Conservation (phyloP, 2,329 filamentous ascomycete genomes). For the Fusarium sp. region DNA sequence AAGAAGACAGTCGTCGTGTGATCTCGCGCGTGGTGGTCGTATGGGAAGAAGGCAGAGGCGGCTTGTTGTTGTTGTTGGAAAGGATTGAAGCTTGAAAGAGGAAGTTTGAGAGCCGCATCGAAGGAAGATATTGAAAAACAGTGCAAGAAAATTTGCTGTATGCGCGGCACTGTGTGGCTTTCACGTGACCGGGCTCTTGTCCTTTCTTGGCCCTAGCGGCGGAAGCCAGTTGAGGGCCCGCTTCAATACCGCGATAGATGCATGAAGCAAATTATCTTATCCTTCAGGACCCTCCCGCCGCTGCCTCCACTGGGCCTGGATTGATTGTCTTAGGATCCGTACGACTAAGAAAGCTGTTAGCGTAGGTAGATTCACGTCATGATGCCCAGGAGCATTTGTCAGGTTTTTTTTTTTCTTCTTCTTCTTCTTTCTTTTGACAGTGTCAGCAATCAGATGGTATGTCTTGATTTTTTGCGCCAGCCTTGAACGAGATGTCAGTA, state of each 20-base stretch:
- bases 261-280: constrained; percentile 40
- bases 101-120: constrained; percentile 36
- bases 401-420: background rate
- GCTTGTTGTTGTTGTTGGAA: constrained; percentile 31
- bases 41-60: constrained; percentile 9
- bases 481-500: background rate
- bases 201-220: constrained; percentile 34
- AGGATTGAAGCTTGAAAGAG: constrained; percentile 31
- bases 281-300: background rate
- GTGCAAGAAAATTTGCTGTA: constrained; percentile 48
- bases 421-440: background rate
- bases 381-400: background rate
- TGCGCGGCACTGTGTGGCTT: constrained; percentile 38
- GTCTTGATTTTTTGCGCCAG: background rate
- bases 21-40: constrained; percentile 24
- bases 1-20: constrained; percentile 11
- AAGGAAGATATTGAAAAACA: constrained; percentile 51
- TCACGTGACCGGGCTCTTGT: constrained; percentile 45
- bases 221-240: constrained; percentile 25
- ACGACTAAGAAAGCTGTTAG: constrained; percentile 16
- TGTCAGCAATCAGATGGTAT: background rate
- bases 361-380: constrained; percentile 17
- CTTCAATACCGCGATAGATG: constrained; percentile 45
- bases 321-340: constrained; percentile 11
- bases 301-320: constrained; percentile 8